phyloP scores from a whole-genome alignment of 345 rosid genomes.

The Rhodomyrtus tomentosa region DNA sequence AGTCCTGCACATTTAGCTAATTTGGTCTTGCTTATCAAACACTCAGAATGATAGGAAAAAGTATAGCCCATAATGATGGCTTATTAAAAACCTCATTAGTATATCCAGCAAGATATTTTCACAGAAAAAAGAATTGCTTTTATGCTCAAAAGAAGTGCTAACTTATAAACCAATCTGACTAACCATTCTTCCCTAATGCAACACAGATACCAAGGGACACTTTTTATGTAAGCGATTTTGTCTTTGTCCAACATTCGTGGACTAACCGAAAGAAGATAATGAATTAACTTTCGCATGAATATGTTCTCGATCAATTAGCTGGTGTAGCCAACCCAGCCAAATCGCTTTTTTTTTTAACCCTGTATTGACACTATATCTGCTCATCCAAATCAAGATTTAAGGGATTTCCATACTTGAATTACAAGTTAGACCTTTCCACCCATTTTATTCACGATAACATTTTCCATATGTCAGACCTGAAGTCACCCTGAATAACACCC shows the following conservation, averaged over 20 bases:
- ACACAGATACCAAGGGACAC: background rate
- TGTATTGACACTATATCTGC: background rate
- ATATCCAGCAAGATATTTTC: background rate
- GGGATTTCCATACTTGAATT: background rate
- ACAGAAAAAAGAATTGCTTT: background rate
- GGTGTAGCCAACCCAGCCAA: background rate
- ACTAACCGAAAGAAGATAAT: background rate
- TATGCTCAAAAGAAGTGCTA: background rate
- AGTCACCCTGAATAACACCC: background rate
- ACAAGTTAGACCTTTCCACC: background rate
- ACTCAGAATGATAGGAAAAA: background rate
- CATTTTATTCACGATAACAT: background rate
- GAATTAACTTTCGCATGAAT: background rate
- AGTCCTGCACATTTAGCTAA: background rate
- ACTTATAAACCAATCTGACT: background rate
- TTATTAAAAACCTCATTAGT: background rate
- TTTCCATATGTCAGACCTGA: background rate
- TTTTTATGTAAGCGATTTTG: background rate
- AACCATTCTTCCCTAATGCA: background rate
- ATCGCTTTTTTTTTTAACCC: background rate
- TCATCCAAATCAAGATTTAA: background rate
- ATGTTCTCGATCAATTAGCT: background rate
- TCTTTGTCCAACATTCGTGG: background rate
- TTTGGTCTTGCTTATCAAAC: background rate
- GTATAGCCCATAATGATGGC: background rate